Evolutionary conservation across 768 basidiomycete genomes (phyloP).

Genomic region (Podaxis carcinomalis): DNA sequence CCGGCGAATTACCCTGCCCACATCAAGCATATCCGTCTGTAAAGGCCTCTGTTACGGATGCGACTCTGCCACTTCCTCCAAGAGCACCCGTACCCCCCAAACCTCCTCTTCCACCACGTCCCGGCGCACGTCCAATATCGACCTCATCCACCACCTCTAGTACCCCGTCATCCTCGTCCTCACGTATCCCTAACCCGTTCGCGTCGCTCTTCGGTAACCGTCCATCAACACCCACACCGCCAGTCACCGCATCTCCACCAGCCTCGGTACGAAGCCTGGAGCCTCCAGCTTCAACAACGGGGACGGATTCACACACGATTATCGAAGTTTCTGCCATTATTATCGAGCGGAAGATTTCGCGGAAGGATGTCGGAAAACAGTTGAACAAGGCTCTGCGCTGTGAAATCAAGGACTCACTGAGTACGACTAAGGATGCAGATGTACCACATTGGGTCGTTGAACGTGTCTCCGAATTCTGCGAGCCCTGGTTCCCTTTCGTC

Average conservation of each 20-base stretch:
- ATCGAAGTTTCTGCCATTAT: slow-evolving; percentile 58
- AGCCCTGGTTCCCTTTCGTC: slow-evolving; percentile 55
- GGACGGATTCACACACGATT: slow-evolving; percentile 19
- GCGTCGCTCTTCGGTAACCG: slow-evolving; percentile 65
- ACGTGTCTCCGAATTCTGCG: slow-evolving; percentile 51
- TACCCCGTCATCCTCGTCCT: slow-evolving; percentile 15
- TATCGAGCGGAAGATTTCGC: slow-evolving; percentile 47
- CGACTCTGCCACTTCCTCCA: slow-evolving; percentile 47
- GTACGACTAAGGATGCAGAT: slow-evolving; percentile 8
- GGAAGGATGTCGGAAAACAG: slow-evolving; percentile 48
- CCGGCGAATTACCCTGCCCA: slow-evolving; percentile 19
- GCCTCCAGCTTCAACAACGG: slow-evolving; percentile 22
- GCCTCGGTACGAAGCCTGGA: slow-evolving; percentile 29
- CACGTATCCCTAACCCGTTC: slow-evolving; percentile 69
- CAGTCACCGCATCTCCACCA: slow-evolving; percentile 23
- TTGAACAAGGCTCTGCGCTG: slow-evolving; percentile 49
- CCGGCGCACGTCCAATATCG: not conserved
- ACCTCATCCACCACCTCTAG: slow-evolving; percentile 11
- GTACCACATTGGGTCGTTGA: slow-evolving; percentile 53
- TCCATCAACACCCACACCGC: slow-evolving; percentile 10
- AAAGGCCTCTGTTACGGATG: slow-evolving; percentile 35
- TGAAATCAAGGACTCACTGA: slow-evolving; percentile 51
- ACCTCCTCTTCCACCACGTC: slow-evolving; percentile 16
- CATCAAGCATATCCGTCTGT: slow-evolving; percentile 44
- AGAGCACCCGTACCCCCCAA: slow-evolving; percentile 31